Base-by-base conservation (phyloP, 2,329 filamentous ascomycete genomes). In the Calonectria leucothoes region DNA sequence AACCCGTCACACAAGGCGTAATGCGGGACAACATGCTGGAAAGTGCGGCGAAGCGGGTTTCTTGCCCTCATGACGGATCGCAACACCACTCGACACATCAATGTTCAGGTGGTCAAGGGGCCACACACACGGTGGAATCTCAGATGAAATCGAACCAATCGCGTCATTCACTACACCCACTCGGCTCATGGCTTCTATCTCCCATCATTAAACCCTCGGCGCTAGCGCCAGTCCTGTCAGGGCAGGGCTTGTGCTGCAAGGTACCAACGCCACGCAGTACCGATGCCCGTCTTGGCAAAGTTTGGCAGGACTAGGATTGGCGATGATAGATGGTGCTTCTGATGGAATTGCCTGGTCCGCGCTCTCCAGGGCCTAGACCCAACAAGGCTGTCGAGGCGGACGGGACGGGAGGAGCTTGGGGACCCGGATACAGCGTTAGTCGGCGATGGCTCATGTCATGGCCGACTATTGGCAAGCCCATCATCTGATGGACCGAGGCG, bases 281-380 rank as follows among this genome's bases (percentile, higher is more conserved):
- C 65, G 51, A 45, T 48, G 33, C 65, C 65, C 51, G 51, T 67
- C 49, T 67, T 67, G 65, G 65, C 65, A 67, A 59, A 23, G 65
- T n/a, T 39, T 29, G 11, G 25, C 27, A 37, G 25, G 25, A 2
- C 25, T 25, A 23, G 25, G 25, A 39, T 23, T 2, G 23, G 27
- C 33, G 17, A 27, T 17, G 37, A 57, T 48, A 5, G 20, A 64
- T 48, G 39, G 59, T 25, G 37, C 27, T 15, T 42, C 27, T 15
- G n/a, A 17, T 10, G 27, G 27, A 64, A 64, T 64, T 64, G 39
- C 6, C 27, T 20, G 39, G 35, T 25, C 35, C 37, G n/a, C 11
- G 39, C 39, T 64, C 17, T 20, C 20, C 31, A 33, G 27, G 35
- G 39, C 27, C 37, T n/a, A 48, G 37, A 39, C 55, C 15, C 17